Base-by-base conservation (phyloP, 306 rosid genomes). In the Gastrolobium villosum region DNA sequence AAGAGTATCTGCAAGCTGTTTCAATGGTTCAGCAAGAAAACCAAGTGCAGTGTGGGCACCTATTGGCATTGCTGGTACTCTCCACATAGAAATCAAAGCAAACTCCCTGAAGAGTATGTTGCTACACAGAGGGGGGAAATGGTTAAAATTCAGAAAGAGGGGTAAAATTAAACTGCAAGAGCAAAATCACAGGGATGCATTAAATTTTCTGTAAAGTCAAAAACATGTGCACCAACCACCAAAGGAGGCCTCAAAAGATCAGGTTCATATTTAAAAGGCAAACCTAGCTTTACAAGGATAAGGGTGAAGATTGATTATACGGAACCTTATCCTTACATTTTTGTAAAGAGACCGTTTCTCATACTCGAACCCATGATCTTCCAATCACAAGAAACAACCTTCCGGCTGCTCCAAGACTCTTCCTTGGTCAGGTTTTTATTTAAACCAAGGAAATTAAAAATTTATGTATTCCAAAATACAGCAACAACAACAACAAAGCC, bases 41-140 rank as follows among this genome's bases (percentile, higher is more conserved):
- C 98, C 84, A 70, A 95, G 99, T 66, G 89, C 75, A 49, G 85
- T 89, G 81, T 95, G 99, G 65, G 99, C 97, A 72, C 98, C 99
- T 70, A 88, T 85, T 10, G 99, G 98, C 94, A 95, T 89, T 70
- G 90, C 92, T 0, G 97, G 98, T 31, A 95, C 95, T 84, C 99
- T 93, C 99, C 98, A 95, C 97, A 91, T 91, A 35, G 98, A 93
- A 74, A 91, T 93, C 87, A 95, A 85, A 59, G 99, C 88, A 88
- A 95, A 95, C 86, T 95, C 99, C 88, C 99, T 85, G 82, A 93
- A 95, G 83, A 95, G 85, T 79, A 91, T 87, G 63, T 95, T 95
- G 93, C 99, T 95, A 79, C 30, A 79, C 10, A 48, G 50, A 70
- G 67, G 46, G 36, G 43, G 26, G 49, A 55, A 54, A 68, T 56